Base-by-base conservation (phyloP, 73 alveolate genomes). In the Uronychia setigera region DNA sequence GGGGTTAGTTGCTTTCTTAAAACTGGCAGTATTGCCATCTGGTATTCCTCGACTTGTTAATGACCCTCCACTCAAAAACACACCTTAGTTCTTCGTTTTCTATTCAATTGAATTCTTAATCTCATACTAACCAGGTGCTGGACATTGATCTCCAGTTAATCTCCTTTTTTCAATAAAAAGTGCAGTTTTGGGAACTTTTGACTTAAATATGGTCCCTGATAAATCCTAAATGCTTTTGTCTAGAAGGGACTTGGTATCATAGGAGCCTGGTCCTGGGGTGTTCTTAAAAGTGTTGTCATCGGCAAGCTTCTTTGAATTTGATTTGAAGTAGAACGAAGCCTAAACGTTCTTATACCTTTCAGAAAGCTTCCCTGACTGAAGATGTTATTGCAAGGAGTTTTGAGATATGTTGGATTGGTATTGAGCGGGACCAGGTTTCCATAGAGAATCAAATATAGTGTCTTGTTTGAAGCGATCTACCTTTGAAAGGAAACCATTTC, bases 401-500 rank as follows among this genome's bases (percentile, higher is more conserved):
- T 19, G n/a, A 46, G 67, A 46, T 11, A 19, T 5, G 67, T 46
- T 46, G n/a, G 67, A 19, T 19, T n/a, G n/a, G n/a, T n/a, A n/a
- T n/a, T n/a, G n/a, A n/a, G n/a, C n/a, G 67, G 67, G 19, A 11
- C n/a, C 5, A 46, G 19, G 67, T 11, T 46, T 46, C 67, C 67
- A 46, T 46, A 19, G 67, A 19, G 5, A 19, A 46, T 46, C 67
- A 11, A 46, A 46, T 5, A 5, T 19, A 11, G n/a, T 19, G 5
- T 46, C n/a, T 5, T 46, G 67, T 19, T 46, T 46, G 82, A 89
- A 89, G 30, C 95, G 83, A 26, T 89, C 95, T 0, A 79, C 82
- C 34, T 89, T 83, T 5, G 92, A 82, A 13, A 89, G 35, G 76
- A 89, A 89, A 0, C 95, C 95, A 79, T 89, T 89, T 0, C 95